These are phyloP conservation scores for Hortiboletus rubellus DNA, from an alignment of 1,284 basidiomycete species.

Conservation along the genomic window DNA sequence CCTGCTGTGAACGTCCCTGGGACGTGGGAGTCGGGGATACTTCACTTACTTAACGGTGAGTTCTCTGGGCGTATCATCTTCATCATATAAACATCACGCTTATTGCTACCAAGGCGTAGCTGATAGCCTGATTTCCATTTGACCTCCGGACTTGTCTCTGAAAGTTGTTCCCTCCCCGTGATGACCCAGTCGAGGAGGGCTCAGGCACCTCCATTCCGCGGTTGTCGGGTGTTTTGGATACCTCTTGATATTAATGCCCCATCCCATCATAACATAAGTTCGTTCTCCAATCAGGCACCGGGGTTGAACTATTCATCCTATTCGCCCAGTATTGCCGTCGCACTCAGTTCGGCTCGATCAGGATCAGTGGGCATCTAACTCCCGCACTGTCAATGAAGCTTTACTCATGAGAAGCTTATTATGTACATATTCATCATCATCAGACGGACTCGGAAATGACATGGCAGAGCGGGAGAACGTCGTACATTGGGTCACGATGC, in stretches of 20 bases:
- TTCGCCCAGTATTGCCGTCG: background rate
- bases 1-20: too few species aligned
- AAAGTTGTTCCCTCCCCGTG: background rate
- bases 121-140: background rate
- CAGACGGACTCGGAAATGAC: background rate
- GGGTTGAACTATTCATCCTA: background rate
- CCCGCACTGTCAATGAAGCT: background rate
- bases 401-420: background rate
- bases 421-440: background rate
- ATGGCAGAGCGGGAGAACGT: background rate
- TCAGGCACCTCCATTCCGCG: background rate
- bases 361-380: too few species aligned
- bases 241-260: background rate
- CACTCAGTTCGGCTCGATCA: background rate
- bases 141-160: background rate
- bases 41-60: too few species aligned
- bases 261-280: too few species aligned
- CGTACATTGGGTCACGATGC: too few species aligned
- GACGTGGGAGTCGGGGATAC: too few species aligned
- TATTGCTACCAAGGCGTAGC: too few species aligned
- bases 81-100: too few species aligned
- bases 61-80: too few species aligned
- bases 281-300: background rate
- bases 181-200: background rate
- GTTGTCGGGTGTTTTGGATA: background rate